These are phyloP conservation scores for Tephrocybe sp. DNA, from an alignment of 768 basidiomycete genomes.

Conservation along the genomic window DNA sequence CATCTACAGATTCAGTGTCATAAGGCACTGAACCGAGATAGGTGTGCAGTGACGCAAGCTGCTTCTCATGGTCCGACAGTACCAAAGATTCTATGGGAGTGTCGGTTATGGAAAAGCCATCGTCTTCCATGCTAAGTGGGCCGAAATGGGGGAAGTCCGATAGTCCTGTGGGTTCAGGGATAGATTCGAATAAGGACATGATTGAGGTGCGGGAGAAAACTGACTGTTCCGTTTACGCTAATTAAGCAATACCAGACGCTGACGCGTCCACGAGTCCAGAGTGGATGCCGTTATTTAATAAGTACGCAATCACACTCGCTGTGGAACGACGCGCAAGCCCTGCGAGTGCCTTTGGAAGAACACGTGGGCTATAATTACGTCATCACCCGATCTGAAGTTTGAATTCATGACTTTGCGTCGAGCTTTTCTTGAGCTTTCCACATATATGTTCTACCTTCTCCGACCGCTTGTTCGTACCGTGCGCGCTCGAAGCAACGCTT, in stretches of 20 bases:
- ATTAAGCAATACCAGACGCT: conserved; percentile 8
- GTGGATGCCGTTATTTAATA: not conserved
- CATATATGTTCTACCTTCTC: conserved; percentile 13
- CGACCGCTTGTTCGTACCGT: conserved; percentile 14
- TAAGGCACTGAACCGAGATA: conserved; percentile 75
- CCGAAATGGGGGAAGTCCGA: not conserved
- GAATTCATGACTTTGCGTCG: not conserved
- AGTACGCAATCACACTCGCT: conserved; percentile 8
- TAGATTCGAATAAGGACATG: conserved; percentile 7
- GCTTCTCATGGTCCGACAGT: conserved; percentile 51
- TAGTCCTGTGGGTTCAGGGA: conserved; percentile 2
- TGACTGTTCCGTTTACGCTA: conserved; percentile 6
- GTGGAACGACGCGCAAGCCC: conserved; percentile 16
- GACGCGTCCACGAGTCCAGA: conserved; percentile 15
- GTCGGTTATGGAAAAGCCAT: conserved; percentile 48
- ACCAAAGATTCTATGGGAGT: conserved; percentile 37
- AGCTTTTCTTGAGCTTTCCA: not conserved
- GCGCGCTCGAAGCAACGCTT: conserved; percentile 4
- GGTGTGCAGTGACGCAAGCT: conserved; percentile 58
- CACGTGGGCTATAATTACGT: conserved; percentile 12
- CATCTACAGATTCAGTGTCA: conserved; percentile 65
- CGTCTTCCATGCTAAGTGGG: conserved; percentile 52
- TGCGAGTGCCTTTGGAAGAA: not conserved
- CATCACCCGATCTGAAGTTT: not conserved
- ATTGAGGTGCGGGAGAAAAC: conserved; percentile 2